Evolutionary conservation across 106 monocot genomes (phyloP).

Genomic region (Acanthochlamys bracteata): DNA sequence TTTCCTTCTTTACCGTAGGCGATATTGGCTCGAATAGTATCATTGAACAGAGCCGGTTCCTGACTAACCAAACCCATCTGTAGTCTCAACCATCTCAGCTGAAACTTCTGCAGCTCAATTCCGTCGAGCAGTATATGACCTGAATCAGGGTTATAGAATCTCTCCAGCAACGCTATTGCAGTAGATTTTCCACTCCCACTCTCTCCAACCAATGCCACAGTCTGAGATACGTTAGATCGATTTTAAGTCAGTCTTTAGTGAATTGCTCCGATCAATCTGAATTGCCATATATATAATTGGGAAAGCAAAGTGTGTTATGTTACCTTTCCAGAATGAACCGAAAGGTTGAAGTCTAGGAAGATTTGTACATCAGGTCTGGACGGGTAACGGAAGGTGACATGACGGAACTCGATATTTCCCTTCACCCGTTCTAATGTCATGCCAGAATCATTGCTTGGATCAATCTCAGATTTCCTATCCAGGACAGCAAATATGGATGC

Average conservation of each 20-base stretch:
- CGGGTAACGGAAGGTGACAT: slow-evolving; percentile 47
- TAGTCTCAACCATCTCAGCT: slow-evolving; percentile 15
- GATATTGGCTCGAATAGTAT: slow-evolving; percentile 18
- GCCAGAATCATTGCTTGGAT: slow-evolving; percentile 39
- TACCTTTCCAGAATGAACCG: slow-evolving; percentile 40
- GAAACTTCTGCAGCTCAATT: slow-evolving; percentile 16
- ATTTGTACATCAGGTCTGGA: slow-evolving; percentile 45
- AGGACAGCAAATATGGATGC: slow-evolving; percentile 45
- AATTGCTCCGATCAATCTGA: too few species aligned
- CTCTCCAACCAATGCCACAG: slow-evolving; percentile 15
- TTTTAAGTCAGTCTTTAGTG: too few species aligned
- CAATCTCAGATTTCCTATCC: slow-evolving; percentile 43
- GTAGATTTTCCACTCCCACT: slow-evolving; percentile 20
- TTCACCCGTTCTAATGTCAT: slow-evolving; percentile 24
- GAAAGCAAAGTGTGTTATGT: neutral
- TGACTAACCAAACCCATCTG: slow-evolving; percentile 21
- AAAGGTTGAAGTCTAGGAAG: slow-evolving; percentile 40
- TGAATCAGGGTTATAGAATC: slow-evolving; percentile 17
- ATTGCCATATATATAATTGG: too few species aligned
- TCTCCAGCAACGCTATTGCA: slow-evolving; percentile 11
- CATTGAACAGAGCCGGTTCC: slow-evolving; percentile 12
- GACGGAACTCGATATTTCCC: slow-evolving; percentile 38
- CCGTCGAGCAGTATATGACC: slow-evolving; percentile 18
- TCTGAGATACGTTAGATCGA: neutral
- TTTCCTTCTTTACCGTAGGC: slow-evolving; percentile 19